phyloP scores from a whole-genome alignment of 2,329 filamentous ascomycete genomes.

The Clarireedia sp. region DNA sequence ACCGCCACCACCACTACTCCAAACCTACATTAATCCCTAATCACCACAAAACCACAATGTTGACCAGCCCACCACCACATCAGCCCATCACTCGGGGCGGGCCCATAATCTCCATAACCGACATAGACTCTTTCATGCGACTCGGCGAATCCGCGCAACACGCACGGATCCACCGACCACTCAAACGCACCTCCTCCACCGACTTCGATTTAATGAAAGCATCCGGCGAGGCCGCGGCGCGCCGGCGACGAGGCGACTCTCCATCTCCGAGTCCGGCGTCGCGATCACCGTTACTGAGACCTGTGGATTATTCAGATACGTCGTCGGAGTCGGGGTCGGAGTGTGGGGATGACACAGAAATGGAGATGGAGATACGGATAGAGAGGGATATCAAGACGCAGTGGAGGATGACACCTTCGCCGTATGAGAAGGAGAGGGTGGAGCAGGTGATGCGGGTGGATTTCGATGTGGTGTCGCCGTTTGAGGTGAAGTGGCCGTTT shows the following conservation, averaged over 20 bases:
- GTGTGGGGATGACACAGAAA: not conserved
- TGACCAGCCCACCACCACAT: not conserved
- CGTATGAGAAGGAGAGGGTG: not conserved
- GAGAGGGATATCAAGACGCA: not conserved
- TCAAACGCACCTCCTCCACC: conserved; percentile 7
- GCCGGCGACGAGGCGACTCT: not conserved
- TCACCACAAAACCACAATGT: too few relatives aligned
- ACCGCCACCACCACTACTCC: too few relatives aligned
- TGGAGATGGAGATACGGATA: not conserved
- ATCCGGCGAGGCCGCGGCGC: conserved; percentile 7
- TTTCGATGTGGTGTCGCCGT: not conserved
- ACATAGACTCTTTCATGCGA: conserved; percentile 7
- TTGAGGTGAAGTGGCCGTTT: not conserved
- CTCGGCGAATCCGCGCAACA: conserved; percentile 6
- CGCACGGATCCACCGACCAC: not conserved
- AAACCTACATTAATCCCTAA: too few relatives aligned
- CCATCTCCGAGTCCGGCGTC: not conserved
- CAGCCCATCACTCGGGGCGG: not conserved
- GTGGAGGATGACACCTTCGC: not conserved
- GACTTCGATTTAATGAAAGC: conserved; percentile 6
- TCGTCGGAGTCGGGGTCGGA: not conserved
- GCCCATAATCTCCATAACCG: conserved; percentile 8
- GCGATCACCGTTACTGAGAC: not conserved
- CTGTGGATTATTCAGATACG: not conserved
- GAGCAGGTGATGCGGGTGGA: not conserved